phyloP scores from a whole-genome alignment of 345 rosid genomes.

The Hibiscus syriacus region DNA sequence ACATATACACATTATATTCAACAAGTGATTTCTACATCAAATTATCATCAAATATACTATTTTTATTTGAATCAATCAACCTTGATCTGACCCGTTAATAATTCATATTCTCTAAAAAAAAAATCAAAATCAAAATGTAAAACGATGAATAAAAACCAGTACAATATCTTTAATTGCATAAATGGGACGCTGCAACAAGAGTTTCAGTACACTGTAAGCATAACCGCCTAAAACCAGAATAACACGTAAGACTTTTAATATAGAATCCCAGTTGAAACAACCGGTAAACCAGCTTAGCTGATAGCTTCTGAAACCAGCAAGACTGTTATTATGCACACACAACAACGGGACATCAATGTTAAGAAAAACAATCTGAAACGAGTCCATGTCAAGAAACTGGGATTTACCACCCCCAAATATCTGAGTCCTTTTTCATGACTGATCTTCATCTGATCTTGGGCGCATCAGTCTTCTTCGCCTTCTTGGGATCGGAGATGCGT shows the following conservation, averaged over 20 bases:
- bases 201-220: neutral
- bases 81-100: too few species aligned
- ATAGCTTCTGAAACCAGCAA: too few species aligned
- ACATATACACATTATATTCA: too few species aligned
- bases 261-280: neutral
- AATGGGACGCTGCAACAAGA: neutral
- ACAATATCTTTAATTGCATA: neutral
- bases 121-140: neutral
- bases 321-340: slow-evolving; percentile 15
- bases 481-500: slow-evolving; percentile 54
- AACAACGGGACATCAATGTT: slow-evolving; percentile 15
- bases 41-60: too few species aligned
- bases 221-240: neutral
- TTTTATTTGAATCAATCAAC: too few species aligned
- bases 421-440: slow-evolving; percentile 24
- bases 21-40: too few species aligned
- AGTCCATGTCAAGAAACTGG: slow-evolving; percentile 22
- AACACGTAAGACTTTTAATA: neutral
- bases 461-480: slow-evolving; percentile 54
- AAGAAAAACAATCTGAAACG: slow-evolving; percentile 19
- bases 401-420: slow-evolving; percentile 37
- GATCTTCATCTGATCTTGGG: slow-evolving; percentile 63
- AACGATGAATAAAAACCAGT: neutral
- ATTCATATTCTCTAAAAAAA: too few species aligned
- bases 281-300: neutral